phyloP scores from a whole-genome alignment of 441 rosid genomes.

The Bocquillonia castaneifolia region DNA sequence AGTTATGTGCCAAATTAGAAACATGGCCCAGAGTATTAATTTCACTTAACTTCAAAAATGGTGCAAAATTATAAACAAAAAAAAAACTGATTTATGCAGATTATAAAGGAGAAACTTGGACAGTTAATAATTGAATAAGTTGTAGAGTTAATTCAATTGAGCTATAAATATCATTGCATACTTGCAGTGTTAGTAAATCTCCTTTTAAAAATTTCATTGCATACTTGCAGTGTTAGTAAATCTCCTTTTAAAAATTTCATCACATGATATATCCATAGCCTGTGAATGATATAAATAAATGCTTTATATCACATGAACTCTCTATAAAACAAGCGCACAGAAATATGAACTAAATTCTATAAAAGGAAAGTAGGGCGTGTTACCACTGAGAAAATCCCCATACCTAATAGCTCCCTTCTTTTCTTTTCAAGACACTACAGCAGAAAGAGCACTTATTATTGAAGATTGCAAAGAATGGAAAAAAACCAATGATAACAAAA shows the following conservation, averaged over 20 bases:
- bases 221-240: not conserved
- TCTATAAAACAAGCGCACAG: not conserved
- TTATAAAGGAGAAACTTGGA: not conserved
- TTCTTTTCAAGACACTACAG: constrained; percentile 8
- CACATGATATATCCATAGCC: not conserved
- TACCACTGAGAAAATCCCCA: not conserved
- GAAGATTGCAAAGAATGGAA: not conserved
- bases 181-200: no score
- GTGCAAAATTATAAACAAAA: not conserved
- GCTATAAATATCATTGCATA: no score
- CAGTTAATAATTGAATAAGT: not conserved
- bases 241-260: not conserved
- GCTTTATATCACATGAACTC: not conserved
- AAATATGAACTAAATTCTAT: not conserved
- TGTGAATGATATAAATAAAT: not conserved
- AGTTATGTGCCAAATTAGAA: not conserved
- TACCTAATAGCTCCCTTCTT: constrained; percentile 7
- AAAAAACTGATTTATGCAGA: not conserved
- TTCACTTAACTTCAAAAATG: not conserved
- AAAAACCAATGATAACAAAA: no score
- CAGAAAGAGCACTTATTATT: not conserved
- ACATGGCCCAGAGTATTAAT: not conserved
- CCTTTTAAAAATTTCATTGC: no score
- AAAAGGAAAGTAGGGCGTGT: not conserved
- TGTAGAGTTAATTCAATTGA: not conserved